Evolutionary conservation across 1,139 yeast species (phyloP).

Genomic region (Blastobotrys illinoisensis): DNA sequence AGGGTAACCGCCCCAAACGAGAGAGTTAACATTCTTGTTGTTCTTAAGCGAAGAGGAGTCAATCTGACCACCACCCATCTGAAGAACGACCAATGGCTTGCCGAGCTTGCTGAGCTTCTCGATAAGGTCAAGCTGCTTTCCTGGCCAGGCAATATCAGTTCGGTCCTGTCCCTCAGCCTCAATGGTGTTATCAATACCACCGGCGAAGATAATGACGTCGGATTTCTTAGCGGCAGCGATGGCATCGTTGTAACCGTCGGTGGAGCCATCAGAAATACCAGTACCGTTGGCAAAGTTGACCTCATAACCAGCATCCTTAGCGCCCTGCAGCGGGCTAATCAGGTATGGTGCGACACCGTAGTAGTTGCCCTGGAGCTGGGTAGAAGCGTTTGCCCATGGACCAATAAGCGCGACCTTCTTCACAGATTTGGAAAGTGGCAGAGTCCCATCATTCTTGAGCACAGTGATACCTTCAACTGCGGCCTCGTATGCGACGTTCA

Average conservation of each 20-base stretch:
- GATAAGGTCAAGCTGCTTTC: conserved; percentile 13
- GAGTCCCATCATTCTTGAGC: conserved; percentile 45
- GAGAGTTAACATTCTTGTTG: conserved; percentile 10
- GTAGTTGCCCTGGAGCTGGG: conserved; percentile 14
- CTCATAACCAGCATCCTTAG: conserved; percentile 7
- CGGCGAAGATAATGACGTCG: conserved; percentile 13
- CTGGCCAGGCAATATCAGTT: conserved; percentile 14
- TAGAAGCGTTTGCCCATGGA: conserved; percentile 22
- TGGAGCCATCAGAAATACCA: conserved; percentile 7
- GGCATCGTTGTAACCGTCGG: conserved; percentile 8
- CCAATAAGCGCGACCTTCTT: conserved; percentile 41
- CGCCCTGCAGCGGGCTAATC: conserved; percentile 13
- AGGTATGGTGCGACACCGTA: conserved; percentile 10
- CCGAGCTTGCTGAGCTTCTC: conserved; percentile 7
- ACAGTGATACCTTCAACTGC: conserved; percentile 52
- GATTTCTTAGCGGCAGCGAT: conserved; percentile 11
- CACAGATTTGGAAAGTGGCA: conserved; percentile 39
- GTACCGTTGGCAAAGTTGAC: conserved; percentile 9
- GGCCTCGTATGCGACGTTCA: conserved; percentile 43
- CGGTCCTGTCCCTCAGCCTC: conserved; percentile 15
- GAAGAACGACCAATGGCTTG: conserved; percentile 14
- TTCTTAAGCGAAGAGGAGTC: conserved; percentile 13
- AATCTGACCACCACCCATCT: conserved; percentile 18
- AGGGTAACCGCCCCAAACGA: conserved; percentile 17
- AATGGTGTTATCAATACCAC: conserved; percentile 16